Conservation (phyloP, 345 rosid species). For the Citrus maxima region DNA sequence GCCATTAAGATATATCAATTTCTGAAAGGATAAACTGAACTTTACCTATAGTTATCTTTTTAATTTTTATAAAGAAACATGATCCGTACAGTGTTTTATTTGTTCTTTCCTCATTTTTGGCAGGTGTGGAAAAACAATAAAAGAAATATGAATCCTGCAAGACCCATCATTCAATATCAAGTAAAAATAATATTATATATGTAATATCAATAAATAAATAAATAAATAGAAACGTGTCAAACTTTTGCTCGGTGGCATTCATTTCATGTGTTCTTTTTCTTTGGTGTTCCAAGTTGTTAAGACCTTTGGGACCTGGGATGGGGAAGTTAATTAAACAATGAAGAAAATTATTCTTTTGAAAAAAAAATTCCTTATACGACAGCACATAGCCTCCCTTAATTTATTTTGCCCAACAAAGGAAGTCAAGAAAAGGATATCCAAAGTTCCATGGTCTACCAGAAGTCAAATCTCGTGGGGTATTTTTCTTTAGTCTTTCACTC, state of each 20-base stretch:
- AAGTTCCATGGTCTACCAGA: background rate
- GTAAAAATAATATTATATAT: background rate
- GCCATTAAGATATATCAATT: too few relatives aligned
- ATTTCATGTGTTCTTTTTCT: background rate
- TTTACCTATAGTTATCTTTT: too few relatives aligned
- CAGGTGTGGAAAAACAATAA: background rate
- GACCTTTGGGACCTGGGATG: background rate
- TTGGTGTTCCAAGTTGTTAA: background rate
- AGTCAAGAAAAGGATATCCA: background rate
- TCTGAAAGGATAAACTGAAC: too few relatives aligned
- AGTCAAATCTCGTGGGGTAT: slow-evolving; percentile 11
- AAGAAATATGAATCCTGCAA: background rate
- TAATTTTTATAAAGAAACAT: too few relatives aligned
- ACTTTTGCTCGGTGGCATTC: background rate
- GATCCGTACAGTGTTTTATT: background rate
- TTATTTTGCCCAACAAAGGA: background rate
- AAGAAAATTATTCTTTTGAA: background rate
- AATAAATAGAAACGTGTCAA: slow-evolving; percentile 1
- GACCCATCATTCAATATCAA: background rate
- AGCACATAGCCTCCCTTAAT: background rate
- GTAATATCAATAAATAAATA: too few relatives aligned
- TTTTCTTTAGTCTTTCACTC: background rate
- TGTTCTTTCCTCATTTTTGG: background rate
- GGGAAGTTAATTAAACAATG: background rate
- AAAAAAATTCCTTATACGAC: background rate